Evolutionary conservation across 148 eudicot genomes (phyloP).

Genomic region (Persicaria maculosa): DNA sequence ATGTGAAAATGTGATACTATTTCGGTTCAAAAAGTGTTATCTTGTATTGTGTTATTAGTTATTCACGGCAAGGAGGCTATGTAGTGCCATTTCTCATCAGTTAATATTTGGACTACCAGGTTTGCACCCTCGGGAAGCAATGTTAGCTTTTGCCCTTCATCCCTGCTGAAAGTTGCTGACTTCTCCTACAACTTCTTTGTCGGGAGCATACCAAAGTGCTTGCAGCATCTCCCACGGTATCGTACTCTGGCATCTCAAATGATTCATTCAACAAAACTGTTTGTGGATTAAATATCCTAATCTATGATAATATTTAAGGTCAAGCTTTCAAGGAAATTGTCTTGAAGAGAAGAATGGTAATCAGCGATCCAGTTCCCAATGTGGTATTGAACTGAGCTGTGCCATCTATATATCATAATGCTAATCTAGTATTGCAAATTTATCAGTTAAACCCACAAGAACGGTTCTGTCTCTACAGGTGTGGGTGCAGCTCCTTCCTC

Average conservation of each 20-base stretch:
- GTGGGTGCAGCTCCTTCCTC: constrained; percentile 16
- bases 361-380: constrained; percentile 60
- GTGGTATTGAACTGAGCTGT: constrained; percentile 42
- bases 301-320: constrained; percentile 23
- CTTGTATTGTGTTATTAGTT: background rate
- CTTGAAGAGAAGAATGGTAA: constrained; percentile 53
- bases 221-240: constrained; percentile 72
- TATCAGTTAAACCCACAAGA: background rate
- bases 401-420: background rate
- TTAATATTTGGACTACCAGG: constrained; percentile 34
- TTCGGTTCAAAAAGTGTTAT: background rate
- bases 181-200: constrained; percentile 68
- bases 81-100: background rate
- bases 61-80: background rate
- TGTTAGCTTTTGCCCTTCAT: constrained; percentile 63
- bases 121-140: constrained; percentile 31
- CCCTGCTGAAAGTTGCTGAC: constrained; percentile 68
- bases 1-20: background rate
- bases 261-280: background rate
- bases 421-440: background rate
- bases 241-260: background rate
- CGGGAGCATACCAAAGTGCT: constrained; percentile 80
- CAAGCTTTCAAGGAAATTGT: constrained; percentile 88
- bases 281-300: background rate
- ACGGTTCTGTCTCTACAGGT: background rate